phyloP scores from a whole-genome alignment of 2,329 filamentous ascomycete species.

The Xylariaceae sp. region DNA sequence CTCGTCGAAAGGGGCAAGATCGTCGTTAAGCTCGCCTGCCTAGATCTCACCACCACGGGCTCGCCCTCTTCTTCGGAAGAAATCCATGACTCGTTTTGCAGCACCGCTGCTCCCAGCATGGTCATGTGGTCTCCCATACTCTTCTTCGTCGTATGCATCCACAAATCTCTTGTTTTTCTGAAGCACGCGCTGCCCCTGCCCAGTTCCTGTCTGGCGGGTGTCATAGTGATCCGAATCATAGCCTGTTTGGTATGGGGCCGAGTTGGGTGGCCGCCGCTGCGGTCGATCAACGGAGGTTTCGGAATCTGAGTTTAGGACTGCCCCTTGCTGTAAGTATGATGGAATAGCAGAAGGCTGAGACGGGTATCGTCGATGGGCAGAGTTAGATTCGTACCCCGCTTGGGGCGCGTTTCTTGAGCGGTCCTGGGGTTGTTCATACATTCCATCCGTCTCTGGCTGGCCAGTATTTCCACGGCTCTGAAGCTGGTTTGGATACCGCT shows the following conservation, averaged over 20 bases:
- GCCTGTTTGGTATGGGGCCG: slow-evolving; percentile 42
- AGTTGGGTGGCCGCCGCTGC: slow-evolving; percentile 38
- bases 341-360: slow-evolving; percentile 44
- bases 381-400: slow-evolving; percentile 27
- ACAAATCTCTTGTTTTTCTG: slow-evolving; percentile 87
- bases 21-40: slow-evolving; percentile 5
- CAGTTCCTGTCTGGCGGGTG: slow-evolving; percentile 35
- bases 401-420: slow-evolving; percentile 25
- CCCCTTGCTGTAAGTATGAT: slow-evolving; percentile 43
- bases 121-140: slow-evolving; percentile 52
- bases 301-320: slow-evolving; percentile 47
- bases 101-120: slow-evolving; percentile 82
- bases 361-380: slow-evolving; percentile 39
- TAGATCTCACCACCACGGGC: slow-evolving; percentile 57
- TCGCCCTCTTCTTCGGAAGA: slow-evolving; percentile 84
- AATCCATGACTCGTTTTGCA: slow-evolving; percentile 94
- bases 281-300: slow-evolving; percentile 50
- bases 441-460: slow-evolving; percentile 37
- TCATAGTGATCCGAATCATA: slow-evolving; percentile 43
- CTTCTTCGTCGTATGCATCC: slow-evolving; percentile 80
- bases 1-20: slow-evolving; percentile 1
- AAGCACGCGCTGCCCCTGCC: slow-evolving; percentile 51
- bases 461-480: slow-evolving; percentile 15
- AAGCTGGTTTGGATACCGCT: slow-evolving; percentile 30
- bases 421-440: slow-evolving; percentile 35